Evolutionary conservation across 441 rosid genomes (phyloP), one percentile per base, ranked within the genome.

Genomic region (Populus hybrid): DNA sequence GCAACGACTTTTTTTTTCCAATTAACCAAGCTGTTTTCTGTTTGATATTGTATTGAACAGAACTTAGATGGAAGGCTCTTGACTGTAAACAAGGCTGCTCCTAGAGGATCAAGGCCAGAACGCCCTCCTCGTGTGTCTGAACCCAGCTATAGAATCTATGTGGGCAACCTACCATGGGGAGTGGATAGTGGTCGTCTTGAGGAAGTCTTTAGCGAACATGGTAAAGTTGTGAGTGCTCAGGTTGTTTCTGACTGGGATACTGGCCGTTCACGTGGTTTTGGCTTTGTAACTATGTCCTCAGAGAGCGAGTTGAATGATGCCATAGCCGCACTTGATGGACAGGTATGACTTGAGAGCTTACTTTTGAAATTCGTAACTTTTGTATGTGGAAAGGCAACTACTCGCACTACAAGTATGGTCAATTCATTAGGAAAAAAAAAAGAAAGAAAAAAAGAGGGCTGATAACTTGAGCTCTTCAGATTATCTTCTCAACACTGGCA

Each of bases 251-350:
- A 91, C 76, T 80, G 92, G 81, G 91, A 90, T 21, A 83, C 83
- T 42, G 92, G 93, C 34, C 92, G 92, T 18, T 91, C 95, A 8
- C 93, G 95, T 68, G 93, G 95, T 67, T 91, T 91, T 50, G 96
- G 94, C 70, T 91, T 91, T 67, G 95, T 91, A 65, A 87, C 92
- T 0, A 90, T 91, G 95, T 74, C 90, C 11, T 63, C 79, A 4
- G 93, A 90, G 84, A 82, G 88, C 10, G 93, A 89, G 86, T 80
- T 90, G 90, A 86, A 91, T 75, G 95, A 90, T 46, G 93, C 93
- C 83, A 86, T 91, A 10, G 90, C 92, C 74, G 93, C 95, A 2
- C 88, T 91, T n/a, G 95, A 91, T 78, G 92, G 95, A 76, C 85
- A 89, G 92, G 93, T 91, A 87, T 26, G 10, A 66, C 28, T 23